A percentile compares a stretch with the other conserved stretches of the same genome.
Conservation (phyloP, 352 stramenopile species). For the Globisporangium perplexum region DNA sequence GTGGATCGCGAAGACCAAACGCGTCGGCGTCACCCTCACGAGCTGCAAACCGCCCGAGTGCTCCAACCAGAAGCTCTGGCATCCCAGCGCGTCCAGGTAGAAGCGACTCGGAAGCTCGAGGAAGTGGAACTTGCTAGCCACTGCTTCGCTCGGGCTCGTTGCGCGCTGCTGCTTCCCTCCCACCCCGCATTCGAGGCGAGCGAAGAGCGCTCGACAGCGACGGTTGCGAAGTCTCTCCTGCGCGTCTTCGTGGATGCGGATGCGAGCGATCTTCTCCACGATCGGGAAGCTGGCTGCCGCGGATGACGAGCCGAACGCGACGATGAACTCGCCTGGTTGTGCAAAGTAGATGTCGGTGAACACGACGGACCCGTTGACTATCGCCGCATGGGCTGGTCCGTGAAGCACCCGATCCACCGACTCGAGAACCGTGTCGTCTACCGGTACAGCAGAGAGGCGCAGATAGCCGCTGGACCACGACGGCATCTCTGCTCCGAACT, state of each 20-base stretch:
- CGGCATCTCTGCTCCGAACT: slow-evolving; percentile 44
- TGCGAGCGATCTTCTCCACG: slow-evolving; percentile 28
- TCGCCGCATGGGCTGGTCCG: slow-evolving; percentile 5
- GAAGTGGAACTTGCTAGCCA: slow-evolving; percentile 6
- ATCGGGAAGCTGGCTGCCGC: slow-evolving; percentile 4
- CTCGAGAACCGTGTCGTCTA: background rate
- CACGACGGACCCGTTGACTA: slow-evolving; percentile 31
- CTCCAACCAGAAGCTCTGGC: slow-evolving; percentile 31
- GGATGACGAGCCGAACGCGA: slow-evolving; percentile 24
- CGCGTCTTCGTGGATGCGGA: slow-evolving; percentile 32
- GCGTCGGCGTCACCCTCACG: slow-evolving; percentile 10
- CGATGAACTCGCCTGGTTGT: slow-evolving; percentile 30
- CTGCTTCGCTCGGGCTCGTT: background rate
- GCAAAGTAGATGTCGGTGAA: slow-evolving; percentile 40
- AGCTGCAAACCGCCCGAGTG: slow-evolving; percentile 25
- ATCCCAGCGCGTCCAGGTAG: slow-evolving; percentile 24
- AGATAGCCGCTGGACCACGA: slow-evolving; percentile 20
- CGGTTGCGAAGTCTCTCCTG: slow-evolving; percentile 13
- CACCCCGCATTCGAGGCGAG: background rate
- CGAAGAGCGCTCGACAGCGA: slow-evolving; percentile 27
- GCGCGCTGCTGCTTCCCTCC: background rate
- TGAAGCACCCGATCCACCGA: slow-evolving; percentile 5
- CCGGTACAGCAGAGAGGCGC: slow-evolving; percentile 12
- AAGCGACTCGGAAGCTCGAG: slow-evolving; percentile 16
- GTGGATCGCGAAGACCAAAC: slow-evolving; percentile 34